phyloP scores from a whole-genome alignment of 1,284 basidiomycete genomes.

The Trichosporon faecale region DNA sequence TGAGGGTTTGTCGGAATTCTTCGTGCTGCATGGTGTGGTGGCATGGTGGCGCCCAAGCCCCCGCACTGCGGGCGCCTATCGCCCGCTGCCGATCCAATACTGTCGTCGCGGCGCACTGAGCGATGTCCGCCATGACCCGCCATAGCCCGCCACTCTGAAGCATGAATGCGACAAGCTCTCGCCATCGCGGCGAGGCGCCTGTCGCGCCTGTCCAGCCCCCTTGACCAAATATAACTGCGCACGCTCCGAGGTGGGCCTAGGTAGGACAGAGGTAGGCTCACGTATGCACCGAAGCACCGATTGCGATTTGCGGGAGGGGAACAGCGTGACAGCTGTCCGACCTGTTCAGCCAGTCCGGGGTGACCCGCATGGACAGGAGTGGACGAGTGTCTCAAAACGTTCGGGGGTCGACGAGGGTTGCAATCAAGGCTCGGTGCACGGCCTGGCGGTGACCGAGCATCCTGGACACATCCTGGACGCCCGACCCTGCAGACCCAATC shows the following conservation, averaged over 20 bases:
- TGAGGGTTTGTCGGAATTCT: background rate
- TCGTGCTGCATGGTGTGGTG: background rate
- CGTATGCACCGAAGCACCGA: background rate
- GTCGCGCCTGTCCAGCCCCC: background rate
- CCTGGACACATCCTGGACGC: background rate
- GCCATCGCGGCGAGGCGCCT: background rate
- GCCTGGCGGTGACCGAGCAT: background rate
- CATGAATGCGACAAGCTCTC: background rate
- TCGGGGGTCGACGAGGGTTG: background rate
- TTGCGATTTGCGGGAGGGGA: background rate
- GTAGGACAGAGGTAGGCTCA: background rate
- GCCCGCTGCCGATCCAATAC: background rate
- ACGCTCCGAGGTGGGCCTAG: background rate
- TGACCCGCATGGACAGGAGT: background rate
- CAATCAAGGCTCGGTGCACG: background rate
- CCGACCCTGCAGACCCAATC: background rate
- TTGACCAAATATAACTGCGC: background rate
- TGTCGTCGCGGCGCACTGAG: background rate
- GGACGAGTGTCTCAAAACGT: background rate
- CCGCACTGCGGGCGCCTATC: background rate
- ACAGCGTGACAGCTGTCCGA: background rate
- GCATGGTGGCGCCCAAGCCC: background rate
- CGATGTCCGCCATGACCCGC: background rate
- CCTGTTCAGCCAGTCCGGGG: too few species aligned
- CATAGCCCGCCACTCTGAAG: background rate